Evolutionary conservation across 225 moss, liverwort and hornwort genomes (phyloP).

Genomic region (Pseudisothecium myosuroides): DNA sequence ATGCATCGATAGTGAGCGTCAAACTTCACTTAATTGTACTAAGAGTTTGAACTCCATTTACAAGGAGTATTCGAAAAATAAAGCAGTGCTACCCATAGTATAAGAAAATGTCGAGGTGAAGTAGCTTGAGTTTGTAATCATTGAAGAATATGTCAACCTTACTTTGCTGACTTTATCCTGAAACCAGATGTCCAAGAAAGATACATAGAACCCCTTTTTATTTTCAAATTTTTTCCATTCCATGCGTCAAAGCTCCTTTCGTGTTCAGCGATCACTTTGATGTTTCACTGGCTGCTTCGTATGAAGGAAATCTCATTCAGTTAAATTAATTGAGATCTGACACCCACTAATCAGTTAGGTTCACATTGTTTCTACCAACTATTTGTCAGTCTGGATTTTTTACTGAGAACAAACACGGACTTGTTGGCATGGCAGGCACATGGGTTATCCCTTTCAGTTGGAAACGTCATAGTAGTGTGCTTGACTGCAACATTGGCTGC

Average conservation of each 20-base stretch:
- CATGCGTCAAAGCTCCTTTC: background rate
- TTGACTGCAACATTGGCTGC: constrained; percentile 85
- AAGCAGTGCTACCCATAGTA: background rate
- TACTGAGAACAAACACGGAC: background rate
- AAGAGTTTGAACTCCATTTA: background rate
- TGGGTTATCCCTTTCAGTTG: constrained; percentile 48
- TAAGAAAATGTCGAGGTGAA: background rate
- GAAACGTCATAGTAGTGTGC: constrained; percentile 57
- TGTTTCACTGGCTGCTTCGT: background rate
- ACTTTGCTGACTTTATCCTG: background rate
- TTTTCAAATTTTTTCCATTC: background rate
- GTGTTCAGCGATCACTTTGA: background rate
- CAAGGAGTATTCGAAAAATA: background rate
- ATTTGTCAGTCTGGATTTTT: background rate
- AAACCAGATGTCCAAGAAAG: background rate
- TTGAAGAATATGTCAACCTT: background rate
- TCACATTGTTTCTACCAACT: no score
- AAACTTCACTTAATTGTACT: background rate
- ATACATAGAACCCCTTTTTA: background rate
- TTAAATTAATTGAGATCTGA: background rate
- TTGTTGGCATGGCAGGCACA: constrained; percentile 53
- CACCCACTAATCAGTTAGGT: no score
- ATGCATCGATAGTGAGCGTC: background rate
- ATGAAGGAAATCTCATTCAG: background rate
- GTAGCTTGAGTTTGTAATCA: background rate